Evolutionary conservation across 306 rosid species (phyloP), one percentile per base, ranked within the genome.

Genomic region (Sphenostylis stenocarpa): DNA sequence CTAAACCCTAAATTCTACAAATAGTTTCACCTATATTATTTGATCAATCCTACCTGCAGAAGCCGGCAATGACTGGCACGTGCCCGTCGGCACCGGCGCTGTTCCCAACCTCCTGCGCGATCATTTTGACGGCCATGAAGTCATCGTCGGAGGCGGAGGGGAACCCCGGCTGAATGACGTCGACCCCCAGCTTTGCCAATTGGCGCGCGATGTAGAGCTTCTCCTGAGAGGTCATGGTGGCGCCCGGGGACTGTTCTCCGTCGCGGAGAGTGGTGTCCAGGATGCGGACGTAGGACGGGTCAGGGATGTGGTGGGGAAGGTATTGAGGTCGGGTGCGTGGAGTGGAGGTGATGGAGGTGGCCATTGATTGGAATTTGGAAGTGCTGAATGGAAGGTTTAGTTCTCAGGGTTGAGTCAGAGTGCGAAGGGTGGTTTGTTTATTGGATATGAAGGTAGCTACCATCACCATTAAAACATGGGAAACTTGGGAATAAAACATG

Each of bases 241-340:
- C 97, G 2, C 99, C 99, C 0, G 97, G 97, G 16, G 97, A 87
- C 47, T 95, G 99, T 74, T 95, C 99, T 11, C 97, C 99, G 33
- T 95, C 97, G 10, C 97, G 99, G 56, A 95, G 97, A 17, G 99
- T 95, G 47, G 99, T 95, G 85, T 95, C 97, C 12, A 92, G 73
- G 23, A 95, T 73, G 28, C 97, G 91, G 24, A 95, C 90, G 47
- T 95, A 95, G 75, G 24, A 4, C 23, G 97, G 88, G 62, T 90
- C 90, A 0, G 93, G 71, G 41, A 95, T 92, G 62, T 79, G 88
- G 70, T 89, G 86, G 17, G 99, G 97, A 19, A 86, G 77, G 85
- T 92, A 95, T 0, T 74, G 75, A 14, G 96, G 91, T 19, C 91
- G 90, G 4, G 14, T 36, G 1, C 21, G 41, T 0, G 31, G 62